Percentiles rank a stretch among this genome's conserved stretches.
Conservation (phyloP, 306 rosid species). For the Acacia confusa region DNA sequence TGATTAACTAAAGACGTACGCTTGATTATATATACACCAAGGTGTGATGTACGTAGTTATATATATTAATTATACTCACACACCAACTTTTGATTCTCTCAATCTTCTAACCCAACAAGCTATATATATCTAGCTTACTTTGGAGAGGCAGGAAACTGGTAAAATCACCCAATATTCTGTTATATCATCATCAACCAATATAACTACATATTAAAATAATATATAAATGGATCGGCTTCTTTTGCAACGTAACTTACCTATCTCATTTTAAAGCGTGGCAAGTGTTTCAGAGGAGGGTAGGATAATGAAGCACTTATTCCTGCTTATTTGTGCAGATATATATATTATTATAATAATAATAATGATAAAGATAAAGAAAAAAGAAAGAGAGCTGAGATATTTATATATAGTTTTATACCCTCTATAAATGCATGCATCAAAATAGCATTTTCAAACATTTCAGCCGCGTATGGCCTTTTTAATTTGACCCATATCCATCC, state of each 20-base stretch:
- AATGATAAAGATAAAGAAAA: background rate
- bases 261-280: background rate
- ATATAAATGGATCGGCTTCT: background rate
- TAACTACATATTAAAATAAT: background rate
- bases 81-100: background rate
- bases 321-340: background rate
- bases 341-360: too few species aligned
- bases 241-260: background rate
- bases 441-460: slow-evolving; percentile 12
- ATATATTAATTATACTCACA: background rate
- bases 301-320: slow-evolving; percentile 14
- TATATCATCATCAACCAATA: background rate
- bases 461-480: background rate
- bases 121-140: background rate
- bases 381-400: background rate
- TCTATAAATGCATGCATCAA: background rate
- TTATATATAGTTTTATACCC: background rate
- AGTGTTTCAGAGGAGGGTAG: background rate
- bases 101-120: background rate
- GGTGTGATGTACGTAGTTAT: too few species aligned
- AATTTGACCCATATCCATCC: background rate
- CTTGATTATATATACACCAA: too few species aligned
- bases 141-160: background rate
- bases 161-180: background rate
- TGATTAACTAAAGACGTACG: too few species aligned